Evolutionary conservation across 2,329 filamentous ascomycete genomes (phyloP).

Genomic region (Rutstroemia sp.): DNA sequence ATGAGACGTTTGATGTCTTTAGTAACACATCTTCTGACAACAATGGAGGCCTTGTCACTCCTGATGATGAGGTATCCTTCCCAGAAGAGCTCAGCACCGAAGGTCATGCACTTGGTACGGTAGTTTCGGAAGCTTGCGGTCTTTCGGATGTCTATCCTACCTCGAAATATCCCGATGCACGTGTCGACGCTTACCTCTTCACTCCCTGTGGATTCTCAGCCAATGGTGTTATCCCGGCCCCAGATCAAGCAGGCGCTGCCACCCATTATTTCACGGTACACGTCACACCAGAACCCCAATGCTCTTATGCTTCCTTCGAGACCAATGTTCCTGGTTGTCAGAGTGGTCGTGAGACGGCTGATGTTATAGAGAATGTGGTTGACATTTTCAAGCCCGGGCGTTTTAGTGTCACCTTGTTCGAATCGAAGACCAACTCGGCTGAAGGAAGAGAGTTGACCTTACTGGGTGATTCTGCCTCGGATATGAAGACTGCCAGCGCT

Average conservation of each 20-base stretch:
- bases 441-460: slow-evolving; percentile 19
- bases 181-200: slow-evolving; percentile 94
- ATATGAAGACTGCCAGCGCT: slow-evolving; percentile 36
- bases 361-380: slow-evolving; percentile 90
- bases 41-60: slow-evolving; percentile 48
- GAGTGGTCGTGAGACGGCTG: slow-evolving; percentile 78
- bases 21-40: slow-evolving; percentile 62
- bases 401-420: slow-evolving; percentile 94
- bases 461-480: slow-evolving; percentile 30
- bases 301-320: slow-evolving; percentile 96
- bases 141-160: slow-evolving; percentile 83
- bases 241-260: slow-evolving; percentile 43
- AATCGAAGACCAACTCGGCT: slow-evolving; percentile 59
- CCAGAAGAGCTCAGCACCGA: slow-evolving; percentile 79
- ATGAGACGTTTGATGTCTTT: slow-evolving; percentile 73
- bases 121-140: slow-evolving; percentile 85
- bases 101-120: slow-evolving; percentile 85
- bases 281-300: slow-evolving; percentile 93
- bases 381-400: slow-evolving; percentile 95
- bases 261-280: slow-evolving; percentile 96
- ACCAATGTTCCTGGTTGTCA: slow-evolving; percentile 92
- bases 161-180: slow-evolving; percentile 81
- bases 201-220: slow-evolving; percentile 95
- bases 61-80: slow-evolving; percentile 50
- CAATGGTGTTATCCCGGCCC: slow-evolving; percentile 86